Base-by-base conservation (phyloP, 257 asterid genomes). In the Nicotiana sylvestris region DNA sequence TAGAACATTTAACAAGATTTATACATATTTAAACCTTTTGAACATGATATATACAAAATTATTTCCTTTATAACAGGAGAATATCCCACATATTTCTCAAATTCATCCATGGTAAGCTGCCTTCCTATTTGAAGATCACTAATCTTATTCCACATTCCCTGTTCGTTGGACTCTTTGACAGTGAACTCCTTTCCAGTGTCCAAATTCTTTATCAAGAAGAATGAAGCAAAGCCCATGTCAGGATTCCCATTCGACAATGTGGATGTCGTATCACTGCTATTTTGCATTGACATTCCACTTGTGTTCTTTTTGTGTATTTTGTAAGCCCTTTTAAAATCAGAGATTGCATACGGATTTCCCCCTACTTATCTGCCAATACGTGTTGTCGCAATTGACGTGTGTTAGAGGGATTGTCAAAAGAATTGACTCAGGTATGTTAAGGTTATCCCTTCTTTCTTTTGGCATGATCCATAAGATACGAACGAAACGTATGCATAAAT, bases 91-190 rank as follows among this genome's bases (percentile, higher is more conserved):
- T 21, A 21, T 21, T 21, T 21, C 21, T 21, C 21, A 21, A 21
- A 21, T 21, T 21, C 21, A 21, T 94, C 99, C 92, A 92, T 91
- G 2, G 95, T 94, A 4, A 94, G 90, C 49, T 93, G 97, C 87
- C 90, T 90, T 82, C 99, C 98, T 13, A 98, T 94, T 89, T 94
- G 94, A 57, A 90, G 91, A 56, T 94, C 98, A 37, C 93, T 95
- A 15, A 95, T 86, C 87, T 93, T 93, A 80, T 93, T 92, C 98
- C 98, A 93, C 93, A 88, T 84, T 6, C 98, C 98, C 32, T 91
- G 82, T 55, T 92, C 95, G 17, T 94, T 92, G 78, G 70, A 89
- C 86, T 96, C 97, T 69, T 93, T 96, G 3, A 96, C 98, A n/a
- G 88, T 81, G 37, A 93, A 95, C 89, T 94, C 98, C 81, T 92